phyloP scores from a whole-genome alignment of 2,329 filamentous ascomycete species.

The Clarireedia sp. region DNA sequence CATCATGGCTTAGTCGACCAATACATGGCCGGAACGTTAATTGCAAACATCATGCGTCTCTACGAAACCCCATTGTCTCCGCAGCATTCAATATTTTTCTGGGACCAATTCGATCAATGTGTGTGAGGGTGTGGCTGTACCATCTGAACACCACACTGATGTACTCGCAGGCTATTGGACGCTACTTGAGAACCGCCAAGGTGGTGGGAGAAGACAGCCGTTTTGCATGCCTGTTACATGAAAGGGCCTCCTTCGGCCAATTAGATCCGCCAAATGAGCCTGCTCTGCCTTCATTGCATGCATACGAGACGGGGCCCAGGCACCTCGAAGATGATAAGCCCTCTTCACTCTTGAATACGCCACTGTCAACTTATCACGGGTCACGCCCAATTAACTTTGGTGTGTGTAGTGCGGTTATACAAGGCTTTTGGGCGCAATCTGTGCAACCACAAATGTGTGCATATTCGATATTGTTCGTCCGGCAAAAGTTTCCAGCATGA shows the following conservation, averaged over 20 bases:
- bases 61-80: neutral
- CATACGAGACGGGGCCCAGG: neutral
- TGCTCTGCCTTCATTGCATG: neutral
- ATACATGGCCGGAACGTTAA: neutral
- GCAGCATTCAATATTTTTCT: neutral
- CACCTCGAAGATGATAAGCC: neutral
- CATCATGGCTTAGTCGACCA: neutral
- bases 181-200: neutral
- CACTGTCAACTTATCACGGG: slow-evolving; percentile 2
- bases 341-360: neutral
- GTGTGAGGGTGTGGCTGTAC: neutral
- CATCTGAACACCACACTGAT: neutral
- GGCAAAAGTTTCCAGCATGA: slow-evolving; percentile 10
- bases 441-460: neutral
- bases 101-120: neutral
- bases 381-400: neutral
- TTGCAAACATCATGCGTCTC: neutral
- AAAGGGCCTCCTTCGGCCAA: neutral
- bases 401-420: neutral
- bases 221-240: neutral
- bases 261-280: neutral
- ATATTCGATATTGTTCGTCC: neutral
- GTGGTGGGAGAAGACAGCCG: neutral
- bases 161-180: neutral
- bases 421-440: neutral